phyloP scores from a whole-genome alignment of 257 asterid species.

The Paulownia fortunei region DNA sequence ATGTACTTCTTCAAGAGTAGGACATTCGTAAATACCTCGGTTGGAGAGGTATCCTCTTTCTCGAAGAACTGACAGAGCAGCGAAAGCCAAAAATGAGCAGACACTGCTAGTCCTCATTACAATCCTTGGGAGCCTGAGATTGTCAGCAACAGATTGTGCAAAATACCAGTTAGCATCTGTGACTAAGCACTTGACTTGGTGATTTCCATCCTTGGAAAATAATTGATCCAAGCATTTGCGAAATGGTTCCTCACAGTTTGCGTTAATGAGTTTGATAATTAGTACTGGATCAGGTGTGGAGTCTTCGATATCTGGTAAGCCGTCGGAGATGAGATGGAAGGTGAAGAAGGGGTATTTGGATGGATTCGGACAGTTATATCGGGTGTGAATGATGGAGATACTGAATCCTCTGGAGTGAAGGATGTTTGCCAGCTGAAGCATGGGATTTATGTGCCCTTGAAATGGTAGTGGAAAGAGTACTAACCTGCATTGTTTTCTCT shows the following conservation, averaged over 20 bases:
- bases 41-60: conserved; percentile 35
- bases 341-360: conserved; percentile 43
- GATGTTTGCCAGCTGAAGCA: conserved; percentile 66
- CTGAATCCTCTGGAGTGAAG: conserved; percentile 50
- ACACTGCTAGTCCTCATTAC: conserved; percentile 43
- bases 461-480: conserved; percentile 58
- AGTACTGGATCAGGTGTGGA: conserved; percentile 23
- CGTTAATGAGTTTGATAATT: conserved; percentile 25
- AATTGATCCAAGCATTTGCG: conserved; percentile 10
- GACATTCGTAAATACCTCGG: conserved; percentile 25
- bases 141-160: conserved; percentile 40
- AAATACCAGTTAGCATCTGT: conserved; percentile 39
- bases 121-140: conserved; percentile 49
- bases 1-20: neutral
- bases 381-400: conserved; percentile 53
- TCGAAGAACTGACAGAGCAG: conserved; percentile 33
- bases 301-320: conserved; percentile 16
- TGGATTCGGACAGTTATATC: conserved; percentile 40
- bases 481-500: conserved; percentile 17
- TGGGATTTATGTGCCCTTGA: conserved; percentile 67
- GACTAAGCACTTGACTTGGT: conserved; percentile 31
- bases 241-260: conserved; percentile 30
- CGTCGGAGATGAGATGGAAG: conserved; percentile 48
- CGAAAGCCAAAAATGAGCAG: conserved; percentile 37
- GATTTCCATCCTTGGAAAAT: neutral